phyloP scores from a whole-genome alignment of 106 monocot species.

The Ottelia alismoides region DNA sequence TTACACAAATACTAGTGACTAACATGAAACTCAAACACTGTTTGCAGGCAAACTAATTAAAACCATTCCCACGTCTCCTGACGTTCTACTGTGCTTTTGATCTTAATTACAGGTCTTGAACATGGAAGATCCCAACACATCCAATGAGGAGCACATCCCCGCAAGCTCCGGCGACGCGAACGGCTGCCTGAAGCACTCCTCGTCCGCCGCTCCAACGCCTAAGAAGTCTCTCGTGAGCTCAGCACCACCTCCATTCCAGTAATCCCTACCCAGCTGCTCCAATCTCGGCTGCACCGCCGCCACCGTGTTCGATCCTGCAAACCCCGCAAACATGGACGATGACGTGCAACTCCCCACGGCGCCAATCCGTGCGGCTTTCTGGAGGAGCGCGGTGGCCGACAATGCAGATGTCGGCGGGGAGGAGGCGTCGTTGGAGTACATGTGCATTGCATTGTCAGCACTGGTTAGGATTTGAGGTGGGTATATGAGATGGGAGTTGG shows the following conservation, averaged over 20 bases:
- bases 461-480: not conserved
- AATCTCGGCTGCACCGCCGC: slow-evolving; percentile 15
- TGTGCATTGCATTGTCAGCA: too few relatives aligned
- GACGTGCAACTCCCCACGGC: slow-evolving; percentile 1
- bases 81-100: too few relatives aligned
- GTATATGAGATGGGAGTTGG: not conserved
- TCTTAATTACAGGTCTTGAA: too few relatives aligned
- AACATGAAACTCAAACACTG: too few relatives aligned
- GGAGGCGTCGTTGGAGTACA: not conserved
- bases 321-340: too few relatives aligned
- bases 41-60: too few relatives aligned
- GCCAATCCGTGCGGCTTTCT: slow-evolving; percentile 23
- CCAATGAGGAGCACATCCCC: too few relatives aligned
- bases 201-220: slow-evolving; percentile 42
- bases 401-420: slow-evolving; percentile 4
- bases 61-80: too few relatives aligned
- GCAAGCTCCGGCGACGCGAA: too few relatives aligned
- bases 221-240: slow-evolving; percentile 67
- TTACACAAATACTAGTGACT: too few relatives aligned
- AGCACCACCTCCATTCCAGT: slow-evolving; percentile 13
- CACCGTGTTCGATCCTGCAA: slow-evolving; percentile 8
- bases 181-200: slow-evolving; percentile 37
- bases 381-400: slow-evolving; percentile 31
- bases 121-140: too few relatives aligned
- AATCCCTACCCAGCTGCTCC: too few relatives aligned